These are phyloP conservation scores for Astrephomene gubernaculifera DNA, from an alignment of 139 green algal genomes.

Conservation along the genomic window DNA sequence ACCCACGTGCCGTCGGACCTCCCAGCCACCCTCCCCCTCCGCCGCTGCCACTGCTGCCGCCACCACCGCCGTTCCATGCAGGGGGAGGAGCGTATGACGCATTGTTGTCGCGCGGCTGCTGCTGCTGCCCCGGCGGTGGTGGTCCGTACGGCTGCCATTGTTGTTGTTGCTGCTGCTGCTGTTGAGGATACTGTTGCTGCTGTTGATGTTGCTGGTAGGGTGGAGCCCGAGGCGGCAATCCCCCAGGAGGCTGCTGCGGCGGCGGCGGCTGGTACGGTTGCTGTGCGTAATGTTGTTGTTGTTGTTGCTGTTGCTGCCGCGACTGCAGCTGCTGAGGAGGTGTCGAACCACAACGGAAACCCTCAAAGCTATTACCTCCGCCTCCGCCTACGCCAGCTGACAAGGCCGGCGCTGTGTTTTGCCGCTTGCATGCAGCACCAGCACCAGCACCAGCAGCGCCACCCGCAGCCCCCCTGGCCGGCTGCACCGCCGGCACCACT, in stretches of 20 bases:
- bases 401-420: neutral
- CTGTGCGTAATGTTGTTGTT: neutral
- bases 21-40: neutral
- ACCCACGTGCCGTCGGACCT: neutral
- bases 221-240: neutral
- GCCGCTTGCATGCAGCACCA: neutral
- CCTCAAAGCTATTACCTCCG: neutral
- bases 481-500: conserved; percentile 33
- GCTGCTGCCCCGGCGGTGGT: neutral
- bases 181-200: neutral
- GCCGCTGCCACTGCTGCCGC: neutral
- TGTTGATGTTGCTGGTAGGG: neutral
- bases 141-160: neutral
- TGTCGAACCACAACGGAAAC: neutral
- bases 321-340: neutral
- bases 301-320: neutral
- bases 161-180: conserved; percentile 6
- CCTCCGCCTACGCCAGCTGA: neutral
- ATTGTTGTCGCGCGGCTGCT: too few species aligned
- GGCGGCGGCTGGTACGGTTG: neutral
- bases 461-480: neutral
- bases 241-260: neutral
- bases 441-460: neutral
- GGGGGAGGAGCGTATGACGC: too few species aligned
- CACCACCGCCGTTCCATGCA: neutral